Evolutionary conservation across 345 rosid genomes (phyloP), one percentile per base, ranked within the genome.

Genomic region (Arabis hirsuta): DNA sequence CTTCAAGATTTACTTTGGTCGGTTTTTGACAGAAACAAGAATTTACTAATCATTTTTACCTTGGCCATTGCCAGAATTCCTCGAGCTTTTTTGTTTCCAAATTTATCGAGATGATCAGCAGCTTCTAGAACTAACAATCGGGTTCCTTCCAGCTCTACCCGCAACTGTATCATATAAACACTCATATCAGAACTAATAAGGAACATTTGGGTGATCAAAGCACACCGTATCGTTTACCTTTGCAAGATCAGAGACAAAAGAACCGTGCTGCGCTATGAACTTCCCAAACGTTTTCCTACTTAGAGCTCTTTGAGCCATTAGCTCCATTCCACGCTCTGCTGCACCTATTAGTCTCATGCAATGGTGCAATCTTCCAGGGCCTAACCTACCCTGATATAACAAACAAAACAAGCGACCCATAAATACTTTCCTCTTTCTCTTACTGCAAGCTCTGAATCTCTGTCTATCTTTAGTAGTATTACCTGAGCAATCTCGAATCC

Each of bases 401-500:
- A 80, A 69, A 73, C 55, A 73, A 47, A 9, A 12, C 62, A 43
- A 61, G 27, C 11, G 3, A 13, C 55, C 6, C 2, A 48, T 73
- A 47, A 73, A 39, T 55, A 60, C 29, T 12, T 26, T 73, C 26
- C 39, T 12, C 32, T 53, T 70, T 31, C 34, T 55, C 45, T 54
- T 19, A 69, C 45, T 13, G 19, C 65, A 63, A 55, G 6, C 53
- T 12, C 63, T 43, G 29, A 47, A 76, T 32, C 48, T 56, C 7
- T 13, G 38, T 32, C 44, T 11, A 6, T 47, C 2, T 10, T 29
- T 32, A 36, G 9, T 47, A 16, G 66, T 13, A 52, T 74, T 84
- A 95, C 97, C 96, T 91, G 99, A 14, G 99, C 99, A 80, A 95
- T 95, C 84, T 95, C 99, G 78, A 95, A 91, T 53, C 99, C 97